Evolutionary conservation across 208 protist genomes (phyloP), one percentile per base, ranked within the genome.

Genomic region (Phytomonas francai): DNA sequence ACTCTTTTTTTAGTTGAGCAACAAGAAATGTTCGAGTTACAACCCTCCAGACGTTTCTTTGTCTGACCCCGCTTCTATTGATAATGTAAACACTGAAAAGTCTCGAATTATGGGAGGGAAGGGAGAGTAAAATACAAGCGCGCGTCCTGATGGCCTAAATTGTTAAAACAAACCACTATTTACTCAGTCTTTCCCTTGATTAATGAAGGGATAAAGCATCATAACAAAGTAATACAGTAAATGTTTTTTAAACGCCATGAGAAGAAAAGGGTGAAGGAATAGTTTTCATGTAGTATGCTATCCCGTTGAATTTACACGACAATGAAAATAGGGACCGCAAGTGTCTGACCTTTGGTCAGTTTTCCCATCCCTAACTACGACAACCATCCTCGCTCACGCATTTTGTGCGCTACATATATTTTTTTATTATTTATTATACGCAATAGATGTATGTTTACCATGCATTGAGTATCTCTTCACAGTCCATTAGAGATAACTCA

Each of bases 381-480:
- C 14, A 19, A 49, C 4, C 14, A 49, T 19, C 16, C 6, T 49
- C 39, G 14, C 16, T 49, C 16, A 9, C 39, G 14, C 39, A 19
- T 29, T 30, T 61, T 29, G 22, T 61, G 22, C 9, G 31, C 11
- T 33, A 34, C 31, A 34, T 61, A 34, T 61, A 61, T 61, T 61
- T 29, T 25, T 61, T 22, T 61, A 28, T 29, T 25, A 28, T 22
- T 61, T 28, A 61, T 61, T 61, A 19, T 61, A 33, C 3, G 57
- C 57, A 61, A 33, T 61, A 33, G 11, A 19, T 28, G 57, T 49
- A 19, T 49, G 14, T 49, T 49, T 49, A 49, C 39, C 39, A 49
- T 1, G 72, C 3, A 64, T 72, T 73, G 2, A 88, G 60, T 59
- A 83, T 56, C 63, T 84, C 83, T 3, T 64, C 78, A n/a, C 78